Conservation (phyloP, 148 eudicot species). For the Limonium bicolor region DNA sequence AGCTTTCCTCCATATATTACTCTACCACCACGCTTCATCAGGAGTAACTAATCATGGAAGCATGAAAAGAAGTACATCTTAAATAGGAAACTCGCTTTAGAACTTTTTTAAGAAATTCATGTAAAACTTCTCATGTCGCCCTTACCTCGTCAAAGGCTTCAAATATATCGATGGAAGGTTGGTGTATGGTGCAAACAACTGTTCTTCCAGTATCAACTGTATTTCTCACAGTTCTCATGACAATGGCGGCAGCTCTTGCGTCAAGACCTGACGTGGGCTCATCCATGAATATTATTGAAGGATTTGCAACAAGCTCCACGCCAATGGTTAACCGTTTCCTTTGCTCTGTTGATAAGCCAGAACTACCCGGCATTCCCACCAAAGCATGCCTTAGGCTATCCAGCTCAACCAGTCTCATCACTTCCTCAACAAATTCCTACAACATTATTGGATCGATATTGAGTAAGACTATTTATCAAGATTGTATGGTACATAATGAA, state of each 20-base stretch:
- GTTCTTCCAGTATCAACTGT: constrained; percentile 96
- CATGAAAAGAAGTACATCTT: no score
- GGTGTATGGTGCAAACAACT: constrained; percentile 94
- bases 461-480: not conserved
- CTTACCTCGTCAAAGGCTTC: constrained; percentile 95
- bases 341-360: constrained; percentile 80
- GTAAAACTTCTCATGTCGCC: no score
- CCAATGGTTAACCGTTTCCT: constrained; percentile 85
- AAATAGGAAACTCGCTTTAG: no score
- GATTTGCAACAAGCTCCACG: constrained; percentile 94
- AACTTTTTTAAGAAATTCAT: no score
- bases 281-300: constrained; percentile 93
- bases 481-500: not conserved
- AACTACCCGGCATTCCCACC: constrained; percentile 71
- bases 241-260: constrained; percentile 96
- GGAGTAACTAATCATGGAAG: no score
- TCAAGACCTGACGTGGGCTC: constrained; percentile 98
- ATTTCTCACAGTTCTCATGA: constrained; percentile 84
- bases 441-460: not conserved
- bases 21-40: constrained; percentile 87
- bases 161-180: constrained; percentile 87
- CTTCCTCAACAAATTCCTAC: constrained; percentile 82
- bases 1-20: constrained; percentile 83
- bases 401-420: constrained; percentile 70
- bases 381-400: constrained; percentile 49